Base-by-base conservation (phyloP, 2,329 filamentous ascomycete species). In the Akanthomyces lecanii region DNA sequence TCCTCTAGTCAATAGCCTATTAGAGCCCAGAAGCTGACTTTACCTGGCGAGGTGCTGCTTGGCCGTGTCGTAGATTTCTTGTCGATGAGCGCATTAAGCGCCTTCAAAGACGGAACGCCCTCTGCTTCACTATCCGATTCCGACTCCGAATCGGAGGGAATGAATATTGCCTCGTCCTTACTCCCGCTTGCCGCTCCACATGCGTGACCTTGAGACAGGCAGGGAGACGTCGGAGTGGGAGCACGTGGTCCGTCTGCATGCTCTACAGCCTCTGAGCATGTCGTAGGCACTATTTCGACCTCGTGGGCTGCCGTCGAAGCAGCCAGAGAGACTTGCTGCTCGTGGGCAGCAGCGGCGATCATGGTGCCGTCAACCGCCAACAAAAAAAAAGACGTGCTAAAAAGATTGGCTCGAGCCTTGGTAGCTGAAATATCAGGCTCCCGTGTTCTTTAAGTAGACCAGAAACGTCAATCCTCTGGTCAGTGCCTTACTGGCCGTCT, bases 361-460 rank as follows among this genome's bases (percentile, higher is more conserved):
- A 47, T 57, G 47, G 2, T 57, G 12, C 54, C 44, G 12, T 40
- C 25, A 55, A 21, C 36, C 28, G 5, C n/a, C 4, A 55, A 55
- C 8, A 55, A 42, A 55, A 42, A 18, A 7, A 28, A 16, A 12
- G 36, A 42, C n/a, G 23, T 42, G 42, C 21, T 42, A 55, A 21
- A 55, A 55, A 42, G 52, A 12, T n/a, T 55, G 11, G 28, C 52
- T 55, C 42, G 2, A 14, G 36, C 33, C 28, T 55, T 28, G 5
- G n/a, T n/a, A n/a, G 28, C 16, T 55, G 11, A 40, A 55, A 55
- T 5, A 8, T 25, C 16, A 12, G 54, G 54, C 40, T 57, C 16
- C 14, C 6, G 8, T 18, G 23, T 12, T 25, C 40, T 57, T 57
- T 57, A 57, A 57, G 54, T 57, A 57, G 54, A 57, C n/a, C 12